Evolutionary conservation across 2,329 filamentous ascomycete species (phyloP), one percentile per base, ranked within the genome.

Genomic region (Xylariaceae sp.): DNA sequence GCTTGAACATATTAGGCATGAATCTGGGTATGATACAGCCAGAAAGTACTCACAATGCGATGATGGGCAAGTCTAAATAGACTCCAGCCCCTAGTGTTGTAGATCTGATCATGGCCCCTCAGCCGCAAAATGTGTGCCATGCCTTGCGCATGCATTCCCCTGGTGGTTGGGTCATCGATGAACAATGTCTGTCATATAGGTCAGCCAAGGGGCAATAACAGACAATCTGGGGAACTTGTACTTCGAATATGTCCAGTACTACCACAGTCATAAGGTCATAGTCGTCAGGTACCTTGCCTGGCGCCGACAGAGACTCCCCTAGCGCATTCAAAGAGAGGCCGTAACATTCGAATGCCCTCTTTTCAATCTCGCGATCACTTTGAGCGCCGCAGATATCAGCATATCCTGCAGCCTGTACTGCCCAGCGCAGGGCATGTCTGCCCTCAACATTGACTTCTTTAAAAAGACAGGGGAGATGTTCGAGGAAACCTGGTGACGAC

Each of bases 201-300:
- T 47, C 22, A 45, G 38, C 33, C 33, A 30, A 9, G 15, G 19
- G 3, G 7, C 3, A 26, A 13, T 9, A n/a, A 7, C 7, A 16
- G 22, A 19, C 9, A n/a, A 4, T 3, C 7, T 29, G 32, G 9
- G 8, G 29, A 16, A 37, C 19, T 34, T 35, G 37, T 47, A 64
- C 64, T 55, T 69, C 65, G 30, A 68, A 68, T 2, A 68, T 56
- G 36, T 68, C 65, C 11, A 69, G 45, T 16, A 68, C 49, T 11
- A 68, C 64, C 1, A 64, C 55, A 3, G 64, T 59, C 65, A 69
- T 67, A 13, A 69, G 50, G 35, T 65, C 61, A 44, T 64, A 61
- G 41, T 68, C 66, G 44, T 66, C 64, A 3, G 63, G 63, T 1
- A 48, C 44, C 44, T 66, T 64, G 9, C 53, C 53, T n/a, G 52